phyloP scores from a whole-genome alignment of 768 basidiomycete genomes.

The Nidularia pulvinata region DNA sequence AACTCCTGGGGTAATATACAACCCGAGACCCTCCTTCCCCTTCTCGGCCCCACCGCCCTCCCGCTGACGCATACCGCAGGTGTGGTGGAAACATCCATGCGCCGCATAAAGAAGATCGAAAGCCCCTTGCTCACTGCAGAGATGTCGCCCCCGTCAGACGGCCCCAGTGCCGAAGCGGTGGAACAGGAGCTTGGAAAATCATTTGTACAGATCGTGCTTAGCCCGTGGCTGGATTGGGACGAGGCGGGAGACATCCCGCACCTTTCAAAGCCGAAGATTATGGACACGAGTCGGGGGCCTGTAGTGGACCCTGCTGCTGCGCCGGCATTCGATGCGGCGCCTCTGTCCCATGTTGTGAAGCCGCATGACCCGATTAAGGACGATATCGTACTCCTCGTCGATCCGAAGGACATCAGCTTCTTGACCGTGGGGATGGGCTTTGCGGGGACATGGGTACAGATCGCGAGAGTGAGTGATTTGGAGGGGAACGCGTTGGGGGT shows the following conservation, averaged over 20 bases:
- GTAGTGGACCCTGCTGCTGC: constrained; percentile 25
- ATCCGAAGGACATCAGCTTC: constrained; percentile 36
- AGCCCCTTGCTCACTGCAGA: constrained; percentile 20
- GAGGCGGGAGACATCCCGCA: constrained; percentile 28
- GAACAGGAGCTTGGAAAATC: constrained; percentile 32
- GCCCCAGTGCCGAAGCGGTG: constrained; percentile 24
- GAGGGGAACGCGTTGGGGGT: constrained; percentile 6
- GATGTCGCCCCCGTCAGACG: constrained; percentile 15
- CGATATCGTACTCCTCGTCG: constrained; percentile 58
- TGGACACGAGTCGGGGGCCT: constrained; percentile 28
- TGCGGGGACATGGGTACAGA: constrained; percentile 69
- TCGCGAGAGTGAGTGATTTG: constrained; percentile 37
- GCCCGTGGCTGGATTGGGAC: constrained; percentile 43
- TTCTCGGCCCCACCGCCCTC: constrained; percentile 57
- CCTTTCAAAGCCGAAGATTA: constrained; percentile 31
- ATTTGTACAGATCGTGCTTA: constrained; percentile 34
- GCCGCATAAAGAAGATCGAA: constrained; percentile 53
- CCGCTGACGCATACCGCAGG: constrained; percentile 66
- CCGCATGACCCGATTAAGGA: constrained; percentile 55
- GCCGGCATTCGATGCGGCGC: constrained; percentile 23
- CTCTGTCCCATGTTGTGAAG: constrained; percentile 12
- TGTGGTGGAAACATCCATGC: constrained; percentile 64
- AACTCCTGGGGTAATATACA: no score
- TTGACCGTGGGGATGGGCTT: constrained; percentile 58
- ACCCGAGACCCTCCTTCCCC: constrained; percentile 6